Percentiles rank a stretch among this genome's conserved stretches.
phyloP scores from a whole-genome alignment of 345 rosid genomes.

The Raphanus raphanistrum region DNA sequence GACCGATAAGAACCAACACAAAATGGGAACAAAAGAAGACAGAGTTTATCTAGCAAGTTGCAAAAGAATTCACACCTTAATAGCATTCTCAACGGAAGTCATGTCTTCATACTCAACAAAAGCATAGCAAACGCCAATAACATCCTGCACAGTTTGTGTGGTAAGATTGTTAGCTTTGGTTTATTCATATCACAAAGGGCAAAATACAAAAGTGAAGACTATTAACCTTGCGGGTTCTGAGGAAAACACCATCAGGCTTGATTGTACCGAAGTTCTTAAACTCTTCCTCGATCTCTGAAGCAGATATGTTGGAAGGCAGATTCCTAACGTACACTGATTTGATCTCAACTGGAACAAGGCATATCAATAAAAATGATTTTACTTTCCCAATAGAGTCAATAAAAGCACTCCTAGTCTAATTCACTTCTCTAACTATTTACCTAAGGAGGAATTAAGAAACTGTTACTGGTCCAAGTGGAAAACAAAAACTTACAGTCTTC shows the following conservation, averaged over 20 bases:
- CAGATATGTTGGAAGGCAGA: constrained; percentile 77
- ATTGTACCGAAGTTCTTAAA: constrained; percentile 83
- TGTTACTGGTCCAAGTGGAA: neutral
- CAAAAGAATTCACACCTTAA: constrained; percentile 55
- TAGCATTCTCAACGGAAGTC: constrained; percentile 77
- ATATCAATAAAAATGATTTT: constrained; percentile 21
- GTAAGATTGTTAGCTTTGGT: constrained; percentile 14
- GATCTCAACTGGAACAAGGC: constrained; percentile 60
- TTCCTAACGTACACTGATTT: constrained; percentile 96
- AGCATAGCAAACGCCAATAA: constrained; percentile 89
- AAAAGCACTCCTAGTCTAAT: neutral
- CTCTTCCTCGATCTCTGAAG: constrained; percentile 83
- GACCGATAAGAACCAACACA: constrained; percentile 5
- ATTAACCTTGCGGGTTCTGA: constrained; percentile 82
- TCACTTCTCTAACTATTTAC: neutral
- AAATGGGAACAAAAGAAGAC: neutral
- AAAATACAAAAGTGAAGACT: constrained; percentile 1
- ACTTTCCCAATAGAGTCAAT: neutral
- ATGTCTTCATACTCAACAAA: constrained; percentile 97
- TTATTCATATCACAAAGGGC: neutral
- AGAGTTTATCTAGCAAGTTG: neutral
- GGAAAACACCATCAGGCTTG: constrained; percentile 85
- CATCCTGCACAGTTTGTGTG: constrained; percentile 57
- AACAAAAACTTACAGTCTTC: constrained; percentile 64
- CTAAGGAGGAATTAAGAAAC: no score